These are phyloP conservation scores for Aaosphaeria arxii DNA, from an alignment of 2,329 filamentous ascomycete species.

Conservation along the genomic window DNA sequence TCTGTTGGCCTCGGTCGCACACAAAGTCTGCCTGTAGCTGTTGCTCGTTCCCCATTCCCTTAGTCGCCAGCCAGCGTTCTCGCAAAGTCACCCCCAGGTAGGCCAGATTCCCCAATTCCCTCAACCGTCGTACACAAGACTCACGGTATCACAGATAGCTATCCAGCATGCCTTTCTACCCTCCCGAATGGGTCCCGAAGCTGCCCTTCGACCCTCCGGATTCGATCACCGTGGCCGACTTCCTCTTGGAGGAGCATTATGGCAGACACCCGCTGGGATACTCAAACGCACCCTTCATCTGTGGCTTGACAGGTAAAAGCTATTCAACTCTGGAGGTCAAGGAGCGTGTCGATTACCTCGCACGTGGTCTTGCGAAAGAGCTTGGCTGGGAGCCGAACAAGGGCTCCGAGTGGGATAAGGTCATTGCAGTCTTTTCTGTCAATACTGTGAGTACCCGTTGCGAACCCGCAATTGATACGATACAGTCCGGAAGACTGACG, in stretches of 20 bases:
- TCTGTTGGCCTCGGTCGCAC: too few species aligned
- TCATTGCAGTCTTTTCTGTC: conserved; percentile 71
- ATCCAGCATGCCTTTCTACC: conserved; percentile 50
- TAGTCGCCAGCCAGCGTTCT: too few species aligned
- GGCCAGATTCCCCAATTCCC: too few species aligned
- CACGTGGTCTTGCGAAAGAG: conserved; percentile 66
- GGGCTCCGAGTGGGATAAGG: conserved; percentile 78
- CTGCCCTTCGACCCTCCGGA: conserved; percentile 68
- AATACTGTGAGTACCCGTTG: conserved; percentile 61
- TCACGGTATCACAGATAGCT: too few species aligned
- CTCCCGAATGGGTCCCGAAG: conserved; percentile 60
- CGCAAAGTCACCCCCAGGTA: too few species aligned
- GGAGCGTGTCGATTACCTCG: conserved; percentile 63
- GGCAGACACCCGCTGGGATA: conserved; percentile 63
- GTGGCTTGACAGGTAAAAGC: conserved; percentile 67
- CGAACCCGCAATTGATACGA: not conserved
- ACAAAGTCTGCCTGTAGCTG: too few species aligned
- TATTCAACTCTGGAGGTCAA: conserved; percentile 63
- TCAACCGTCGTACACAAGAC: too few species aligned
- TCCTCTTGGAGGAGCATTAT: conserved; percentile 70
- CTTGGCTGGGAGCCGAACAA: conserved; percentile 68
- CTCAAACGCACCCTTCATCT: conserved; percentile 71
- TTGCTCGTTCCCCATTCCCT: too few species aligned
- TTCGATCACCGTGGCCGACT: conserved; percentile 70
- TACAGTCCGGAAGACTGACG: conserved; percentile 11